phyloP scores from a whole-genome alignment of 192 early-diverging fungal species.

The Thamnidium elegans region DNA sequence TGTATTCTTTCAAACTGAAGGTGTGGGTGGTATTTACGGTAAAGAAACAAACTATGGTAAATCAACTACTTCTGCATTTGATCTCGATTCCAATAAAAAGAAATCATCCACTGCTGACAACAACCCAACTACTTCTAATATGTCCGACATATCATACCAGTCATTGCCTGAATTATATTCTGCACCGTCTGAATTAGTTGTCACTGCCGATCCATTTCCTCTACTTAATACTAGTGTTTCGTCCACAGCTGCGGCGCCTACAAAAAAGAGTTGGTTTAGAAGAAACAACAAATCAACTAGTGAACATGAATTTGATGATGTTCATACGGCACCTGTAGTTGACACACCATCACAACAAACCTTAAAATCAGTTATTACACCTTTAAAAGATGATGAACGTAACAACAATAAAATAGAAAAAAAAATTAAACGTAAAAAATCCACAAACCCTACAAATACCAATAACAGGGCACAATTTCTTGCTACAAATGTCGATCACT shows the following conservation, averaged over 20 bases:
- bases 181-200: not conserved
- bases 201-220: constrained; percentile 2
- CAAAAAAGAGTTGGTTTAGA: constrained; percentile 9
- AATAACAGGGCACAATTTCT: too few species aligned
- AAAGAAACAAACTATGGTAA: constrained; percentile 1
- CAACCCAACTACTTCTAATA: not conserved
- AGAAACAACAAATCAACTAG: constrained; percentile 2
- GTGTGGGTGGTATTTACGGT: constrained; percentile 52
- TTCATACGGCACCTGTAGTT: not conserved
- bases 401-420: not conserved
- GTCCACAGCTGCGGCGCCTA: not conserved
- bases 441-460: not conserved
- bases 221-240: not conserved
- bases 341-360: constrained; percentile 7
- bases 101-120: not conserved
- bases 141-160: not conserved
- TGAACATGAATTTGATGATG: not conserved
- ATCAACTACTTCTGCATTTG: too few species aligned
- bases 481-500: too few species aligned
- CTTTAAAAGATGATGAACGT: not conserved
- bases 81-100: not conserved
- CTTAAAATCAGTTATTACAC: constrained; percentile 3
- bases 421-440: not conserved
- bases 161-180: too few species aligned
- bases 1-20: constrained; percentile 67